These are phyloP conservation scores for Fusarium liriodendri DNA, from an alignment of 2,329 filamentous ascomycete species.

Conservation along the genomic window DNA sequence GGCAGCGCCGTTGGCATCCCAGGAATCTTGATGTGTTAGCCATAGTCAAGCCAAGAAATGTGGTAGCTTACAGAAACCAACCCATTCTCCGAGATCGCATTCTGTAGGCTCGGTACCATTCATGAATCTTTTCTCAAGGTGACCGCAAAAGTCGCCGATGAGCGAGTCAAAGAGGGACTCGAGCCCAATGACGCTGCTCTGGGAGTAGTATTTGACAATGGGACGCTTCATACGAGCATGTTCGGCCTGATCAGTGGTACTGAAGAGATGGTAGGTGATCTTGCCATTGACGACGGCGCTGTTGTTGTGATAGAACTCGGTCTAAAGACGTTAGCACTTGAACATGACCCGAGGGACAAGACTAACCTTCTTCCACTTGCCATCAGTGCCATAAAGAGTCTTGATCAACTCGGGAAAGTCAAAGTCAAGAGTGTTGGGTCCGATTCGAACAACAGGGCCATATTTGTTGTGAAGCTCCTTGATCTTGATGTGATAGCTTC, in stretches of 20 bases:
- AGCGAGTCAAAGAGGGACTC: constrained; percentile 45
- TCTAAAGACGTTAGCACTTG: background rate
- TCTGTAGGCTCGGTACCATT: background rate
- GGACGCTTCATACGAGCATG: constrained; percentile 40
- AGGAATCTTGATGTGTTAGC: constrained; percentile 37
- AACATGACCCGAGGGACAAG: too few species aligned
- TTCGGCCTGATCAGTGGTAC: constrained; percentile 32
- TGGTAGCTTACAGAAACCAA: constrained; percentile 20
- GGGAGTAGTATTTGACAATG: constrained; percentile 45
- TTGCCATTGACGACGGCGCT: constrained; percentile 40
- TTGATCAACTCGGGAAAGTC: constrained; percentile 51
- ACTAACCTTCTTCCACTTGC: constrained; percentile 47
- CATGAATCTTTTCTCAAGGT: constrained; percentile 31
- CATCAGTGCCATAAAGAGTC: constrained; percentile 50
- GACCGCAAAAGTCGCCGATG: constrained; percentile 39
- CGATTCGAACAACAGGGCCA: constrained; percentile 54
- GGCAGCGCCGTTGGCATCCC: constrained; percentile 56
- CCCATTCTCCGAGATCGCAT: constrained; percentile 28
- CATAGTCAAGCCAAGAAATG: too few species aligned
- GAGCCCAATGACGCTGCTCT: constrained; percentile 27
- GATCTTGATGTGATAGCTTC: constrained; percentile 44
- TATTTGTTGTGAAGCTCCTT: constrained; percentile 52
- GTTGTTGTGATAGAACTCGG: constrained; percentile 40
- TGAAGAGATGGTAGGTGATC: constrained; percentile 41
- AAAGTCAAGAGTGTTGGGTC: constrained; percentile 52